These are phyloP conservation scores for Syzygium oleosum DNA, from an alignment of 345 rosid species.

Conservation along the genomic window DNA sequence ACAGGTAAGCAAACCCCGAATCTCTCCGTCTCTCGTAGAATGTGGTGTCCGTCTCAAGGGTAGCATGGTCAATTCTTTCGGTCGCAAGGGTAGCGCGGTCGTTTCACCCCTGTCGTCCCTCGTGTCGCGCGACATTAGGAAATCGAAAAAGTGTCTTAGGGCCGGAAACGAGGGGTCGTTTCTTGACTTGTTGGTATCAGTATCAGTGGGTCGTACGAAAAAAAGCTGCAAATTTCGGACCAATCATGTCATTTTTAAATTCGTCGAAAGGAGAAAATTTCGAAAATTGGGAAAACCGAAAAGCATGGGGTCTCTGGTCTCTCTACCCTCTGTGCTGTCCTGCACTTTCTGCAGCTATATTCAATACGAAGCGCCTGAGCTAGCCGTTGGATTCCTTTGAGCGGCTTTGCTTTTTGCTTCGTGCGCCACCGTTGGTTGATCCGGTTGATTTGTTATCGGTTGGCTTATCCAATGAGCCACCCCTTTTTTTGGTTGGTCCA, in stretches of 20 bases:
- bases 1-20: constrained; percentile 29
- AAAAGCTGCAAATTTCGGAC: not conserved
- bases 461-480: not conserved
- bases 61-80: not conserved
- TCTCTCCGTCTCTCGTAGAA: not conserved
- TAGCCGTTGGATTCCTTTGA: not conserved
- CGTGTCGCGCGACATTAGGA: not conserved
- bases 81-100: not conserved
- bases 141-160: not conserved
- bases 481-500: not conserved
- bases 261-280: not conserved
- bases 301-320: not conserved
- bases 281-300: not conserved
- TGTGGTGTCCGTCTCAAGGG: not conserved
- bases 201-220: not conserved
- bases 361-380: not conserved
- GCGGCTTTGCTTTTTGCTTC: not conserved
- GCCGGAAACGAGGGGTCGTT: not conserved
- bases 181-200: not conserved
- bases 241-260: not conserved
- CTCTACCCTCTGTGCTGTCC: not conserved
- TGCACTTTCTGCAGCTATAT: not conserved
- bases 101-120: not conserved
- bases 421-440: not conserved
- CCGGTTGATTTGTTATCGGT: not conserved